A percentile compares a stretch with the other conserved stretches of the same genome.
phyloP scores from a whole-genome alignment of 2,329 filamentous ascomycete genomes.

The Hymenoscyphus repandus region DNA sequence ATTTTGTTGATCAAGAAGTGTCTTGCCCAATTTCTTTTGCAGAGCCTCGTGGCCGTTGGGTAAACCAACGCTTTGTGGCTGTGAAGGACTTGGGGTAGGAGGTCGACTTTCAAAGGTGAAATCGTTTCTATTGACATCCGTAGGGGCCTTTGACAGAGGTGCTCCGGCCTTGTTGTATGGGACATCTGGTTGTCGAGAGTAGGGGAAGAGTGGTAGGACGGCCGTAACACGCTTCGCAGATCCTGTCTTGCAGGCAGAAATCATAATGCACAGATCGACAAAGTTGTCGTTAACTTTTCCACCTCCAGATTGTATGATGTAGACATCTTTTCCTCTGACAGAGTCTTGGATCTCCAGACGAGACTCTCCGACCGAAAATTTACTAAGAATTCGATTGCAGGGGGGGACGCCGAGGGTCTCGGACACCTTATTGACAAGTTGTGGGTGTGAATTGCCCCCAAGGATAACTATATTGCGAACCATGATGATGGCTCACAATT shows the following conservation, averaged over 20 bases:
- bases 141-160: constrained; percentile 68
- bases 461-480: constrained; percentile 94
- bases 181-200: constrained; percentile 91
- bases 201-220: constrained; percentile 91
- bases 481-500: constrained; percentile 47
- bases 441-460: constrained; percentile 86
- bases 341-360: constrained; percentile 95
- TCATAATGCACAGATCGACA: constrained; percentile 94
- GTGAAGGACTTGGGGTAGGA: constrained; percentile 71
- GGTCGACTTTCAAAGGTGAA: constrained; percentile 93
- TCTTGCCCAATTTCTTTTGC: constrained; percentile 67
- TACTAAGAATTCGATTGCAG: constrained; percentile 76
- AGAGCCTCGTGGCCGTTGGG: constrained; percentile 63
- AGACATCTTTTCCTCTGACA: constrained; percentile 96
- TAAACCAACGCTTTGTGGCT: constrained; percentile 56
- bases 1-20: constrained; percentile 55
- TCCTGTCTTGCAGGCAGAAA: constrained; percentile 94
- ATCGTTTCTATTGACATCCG: constrained; percentile 47
- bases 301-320: constrained; percentile 92
- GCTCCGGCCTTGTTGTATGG: constrained; percentile 96
- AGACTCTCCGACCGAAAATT: constrained; percentile 94
- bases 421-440: constrained; percentile 81
- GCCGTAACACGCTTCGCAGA: constrained; percentile 91
- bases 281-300: constrained; percentile 94
- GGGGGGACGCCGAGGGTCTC: constrained; percentile 81